These are phyloP conservation scores for Pholiota molesta DNA, from an alignment of 768 basidiomycete genomes.

Conservation along the genomic window DNA sequence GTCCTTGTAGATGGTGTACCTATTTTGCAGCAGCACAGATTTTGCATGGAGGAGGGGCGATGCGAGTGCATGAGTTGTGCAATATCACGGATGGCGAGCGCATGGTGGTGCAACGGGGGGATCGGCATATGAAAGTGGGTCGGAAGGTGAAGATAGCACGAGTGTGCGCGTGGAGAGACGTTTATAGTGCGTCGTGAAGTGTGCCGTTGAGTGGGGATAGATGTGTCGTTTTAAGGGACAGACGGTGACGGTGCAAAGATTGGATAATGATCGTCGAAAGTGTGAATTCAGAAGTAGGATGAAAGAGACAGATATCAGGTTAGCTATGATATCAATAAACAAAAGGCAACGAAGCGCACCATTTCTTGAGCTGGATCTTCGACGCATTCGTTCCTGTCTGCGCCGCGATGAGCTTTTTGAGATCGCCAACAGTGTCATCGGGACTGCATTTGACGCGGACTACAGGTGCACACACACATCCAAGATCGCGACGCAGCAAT, in stretches of 20 bases:
- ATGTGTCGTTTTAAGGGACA: too few relatives aligned
- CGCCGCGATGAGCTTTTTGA: slow-evolving; percentile 96
- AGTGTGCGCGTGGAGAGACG: neutral
- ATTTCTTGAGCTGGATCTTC: slow-evolving; percentile 97
- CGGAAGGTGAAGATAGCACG: neutral
- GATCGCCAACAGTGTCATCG: slow-evolving; percentile 95
- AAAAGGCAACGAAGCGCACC: slow-evolving; percentile 51
- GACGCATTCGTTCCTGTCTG: slow-evolving; percentile 86
- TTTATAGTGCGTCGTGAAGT: neutral
- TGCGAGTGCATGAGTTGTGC: neutral
- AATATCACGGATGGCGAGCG: too few relatives aligned
- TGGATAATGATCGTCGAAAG: neutral
- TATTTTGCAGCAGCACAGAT: slow-evolving; percentile 27
- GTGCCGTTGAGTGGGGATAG: neutral
- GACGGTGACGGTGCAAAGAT: neutral
- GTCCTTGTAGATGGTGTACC: slow-evolving; percentile 96
- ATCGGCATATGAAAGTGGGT: neutral
- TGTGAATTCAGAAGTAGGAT: neutral
- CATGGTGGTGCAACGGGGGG: neutral
- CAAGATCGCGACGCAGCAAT: neutral
- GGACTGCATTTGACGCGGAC: slow-evolving; percentile 96
- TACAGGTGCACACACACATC: slow-evolving; percentile 30
- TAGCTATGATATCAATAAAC: neutral
- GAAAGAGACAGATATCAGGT: neutral
- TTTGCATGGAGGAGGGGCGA: neutral